These are phyloP conservation scores for Dendrobium officinale DNA, from an alignment of 106 monocot species.

Conservation along the genomic window DNA sequence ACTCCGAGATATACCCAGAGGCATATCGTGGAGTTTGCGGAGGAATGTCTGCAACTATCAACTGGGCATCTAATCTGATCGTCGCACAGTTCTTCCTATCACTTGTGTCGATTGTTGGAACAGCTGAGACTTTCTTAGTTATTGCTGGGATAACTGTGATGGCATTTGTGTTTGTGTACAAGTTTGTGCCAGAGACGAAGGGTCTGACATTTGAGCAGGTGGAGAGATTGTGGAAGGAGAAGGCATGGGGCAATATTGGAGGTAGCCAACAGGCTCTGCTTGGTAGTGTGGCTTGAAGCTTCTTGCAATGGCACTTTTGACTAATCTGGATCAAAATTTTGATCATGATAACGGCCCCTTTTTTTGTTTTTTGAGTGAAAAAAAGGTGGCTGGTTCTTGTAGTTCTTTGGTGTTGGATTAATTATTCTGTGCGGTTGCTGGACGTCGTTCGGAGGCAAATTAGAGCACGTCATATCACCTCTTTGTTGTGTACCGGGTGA, in stretches of 20 bases:
- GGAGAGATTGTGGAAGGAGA: slow-evolving; percentile 82
- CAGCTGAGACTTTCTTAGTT: slow-evolving; percentile 60
- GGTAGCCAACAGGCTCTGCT: slow-evolving; percentile 24
- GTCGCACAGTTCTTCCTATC: slow-evolving; percentile 87
- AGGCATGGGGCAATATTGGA: slow-evolving; percentile 42
- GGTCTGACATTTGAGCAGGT: slow-evolving; percentile 87
- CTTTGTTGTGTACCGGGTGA: too few species aligned
- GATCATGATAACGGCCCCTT: too few species aligned
- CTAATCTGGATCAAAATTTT: too few species aligned
- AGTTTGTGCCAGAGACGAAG: slow-evolving; percentile 84
- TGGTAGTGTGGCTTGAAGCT: background rate
- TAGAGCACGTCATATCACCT: too few species aligned
- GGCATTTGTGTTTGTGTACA: slow-evolving; percentile 60
- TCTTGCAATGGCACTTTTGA: too few species aligned
- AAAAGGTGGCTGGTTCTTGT: too few species aligned
- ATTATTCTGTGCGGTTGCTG: too few species aligned
- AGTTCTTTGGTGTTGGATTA: too few species aligned
- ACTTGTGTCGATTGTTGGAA: slow-evolving; percentile 43
- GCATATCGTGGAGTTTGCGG: slow-evolving; percentile 76
- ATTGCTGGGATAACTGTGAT: slow-evolving; percentile 49
- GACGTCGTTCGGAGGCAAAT: too few species aligned
- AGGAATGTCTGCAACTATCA: slow-evolving; percentile 92
- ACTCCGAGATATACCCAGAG: slow-evolving; percentile 91
- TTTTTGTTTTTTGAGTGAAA: too few species aligned
- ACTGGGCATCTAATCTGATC: slow-evolving; percentile 85